Evolutionary conservation across 164 flowering plant genomes (phyloP), one percentile per base, ranked within the genome.

Genomic region (Pachysandra terminalis): DNA sequence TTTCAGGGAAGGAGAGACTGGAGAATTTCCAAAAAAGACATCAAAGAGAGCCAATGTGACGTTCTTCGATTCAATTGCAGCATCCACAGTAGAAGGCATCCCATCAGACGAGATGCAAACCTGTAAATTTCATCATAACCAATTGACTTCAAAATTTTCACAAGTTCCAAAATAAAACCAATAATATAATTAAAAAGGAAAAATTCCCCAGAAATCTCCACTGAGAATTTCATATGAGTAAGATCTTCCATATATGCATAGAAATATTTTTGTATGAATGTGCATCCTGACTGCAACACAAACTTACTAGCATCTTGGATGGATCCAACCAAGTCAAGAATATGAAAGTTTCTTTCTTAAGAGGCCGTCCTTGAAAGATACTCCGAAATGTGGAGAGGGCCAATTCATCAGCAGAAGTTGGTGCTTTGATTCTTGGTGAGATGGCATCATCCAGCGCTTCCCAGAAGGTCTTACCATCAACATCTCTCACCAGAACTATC

Each of bases 401-500:
- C 63, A 85, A 71, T 73, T 88, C 83, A 80, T 90, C 97, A 49
- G 59, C 80, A 9, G 88, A 73, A 54, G 80, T 74, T 0, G 82
- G 81, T 48, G 81, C 73, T 68, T 79, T 81, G 56, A 93, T 82
- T 81, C 95, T 84, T 64, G 98, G 93, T 35, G 97, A 84, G 49
- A 91, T 74, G 41, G 96, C 90, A 15, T 87, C 96, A 68, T 88
- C 81, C 75, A 93, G 66, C 52, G 96, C 97, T 75, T 88, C 96
- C 98, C 98, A 93, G 54, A 93, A 93, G 53, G 97, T 90, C 81
- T 91, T 90, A 13, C 98, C 98, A 78, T 90, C 95, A 0, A 93
- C 81, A 65, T 93, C 96, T 78, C 98, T 77, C n/a, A 91, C 97
- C 27, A 93, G 79, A 69, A 90, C 83, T 66, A 93, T 91, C 79